Base-by-base conservation (phyloP, 257 asterid species). In the Knoxia roxburghii region DNA sequence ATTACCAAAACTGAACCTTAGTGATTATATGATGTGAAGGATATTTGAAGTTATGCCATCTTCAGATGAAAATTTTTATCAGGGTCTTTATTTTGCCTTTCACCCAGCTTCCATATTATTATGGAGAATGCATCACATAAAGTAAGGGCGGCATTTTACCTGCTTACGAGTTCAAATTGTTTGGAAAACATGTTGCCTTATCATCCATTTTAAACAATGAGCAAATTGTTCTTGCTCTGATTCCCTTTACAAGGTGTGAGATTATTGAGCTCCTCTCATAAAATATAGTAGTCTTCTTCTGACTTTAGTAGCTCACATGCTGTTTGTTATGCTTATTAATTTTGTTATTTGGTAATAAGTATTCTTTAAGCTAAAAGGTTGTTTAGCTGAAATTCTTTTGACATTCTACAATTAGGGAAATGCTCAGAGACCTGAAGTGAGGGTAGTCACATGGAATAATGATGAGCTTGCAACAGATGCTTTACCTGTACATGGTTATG, bases 381-480 rank as follows among this genome's bases (percentile, higher is more conserved):
- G 46, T 15, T 35, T 56, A 32, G 56, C 67, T 69, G 18, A 35
- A 57, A 60, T 14, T 76, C 43, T 77, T 60, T 72, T 57, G 23
- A 54, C 75, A 59, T 77, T 48, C 68, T 69, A 68, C 73, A 58
- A 70, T 23, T 82, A 94, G 98, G 99, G 96, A 72, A 94, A 83
- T 83, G 99, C 99, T 72, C 98, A 88, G 79, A 85, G 98, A 82
- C 99, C 98, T 65, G 99, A 94, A 82, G 95, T 94, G 82, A 91
- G 98, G 72, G 93, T 94, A 23, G 98, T 88, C 73, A 83, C 95
- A 49, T 82, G 96, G 96, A 89, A 79, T 61, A 89, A 82, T 67
- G 99, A 94, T 77, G 99, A 94, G 72, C 87, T 88, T 68, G 95
- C 98, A 63, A 94, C 99, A 54, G 99, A 94, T 85, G 98, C 98